A percentile compares a stretch with the other conserved stretches of the same genome.
Evolutionary conservation across 176 grass and related monocot genomes (phyloP).

Genomic region (Typha latifolia): DNA sequence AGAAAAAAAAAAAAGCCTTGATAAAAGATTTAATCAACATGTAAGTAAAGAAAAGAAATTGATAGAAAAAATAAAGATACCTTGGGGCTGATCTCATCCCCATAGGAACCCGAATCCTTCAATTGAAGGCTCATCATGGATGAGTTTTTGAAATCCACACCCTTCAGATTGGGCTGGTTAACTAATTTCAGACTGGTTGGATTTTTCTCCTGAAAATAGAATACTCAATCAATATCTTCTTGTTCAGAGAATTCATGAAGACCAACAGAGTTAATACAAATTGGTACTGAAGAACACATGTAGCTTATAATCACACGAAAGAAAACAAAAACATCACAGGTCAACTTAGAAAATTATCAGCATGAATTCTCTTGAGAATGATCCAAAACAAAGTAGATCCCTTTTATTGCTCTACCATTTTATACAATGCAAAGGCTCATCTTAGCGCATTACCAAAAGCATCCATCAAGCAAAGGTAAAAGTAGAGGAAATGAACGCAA

Average conservation of each 20-base stretch:
- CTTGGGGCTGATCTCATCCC: conserved; percentile 34
- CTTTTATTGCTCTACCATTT: too few species aligned
- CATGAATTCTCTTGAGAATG: too few species aligned
- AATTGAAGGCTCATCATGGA: neutral
- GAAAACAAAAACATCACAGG: too few species aligned
- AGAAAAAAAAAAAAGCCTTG: conserved; percentile 7
- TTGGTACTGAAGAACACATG: too few species aligned
- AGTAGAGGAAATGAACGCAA: neutral
- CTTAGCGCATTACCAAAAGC: neutral
- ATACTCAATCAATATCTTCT: too few species aligned
- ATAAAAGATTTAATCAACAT: conserved; percentile 8
- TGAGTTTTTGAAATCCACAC: conserved; percentile 1
- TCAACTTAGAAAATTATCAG: too few species aligned
- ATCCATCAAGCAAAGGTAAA: neutral
- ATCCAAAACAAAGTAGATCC: too few species aligned
- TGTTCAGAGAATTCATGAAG: too few species aligned
- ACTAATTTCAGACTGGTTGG: neutral
- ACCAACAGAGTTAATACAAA: too few species aligned
- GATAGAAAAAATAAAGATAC: conserved; percentile 17
- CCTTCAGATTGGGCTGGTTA: neutral
- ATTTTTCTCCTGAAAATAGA: neutral
- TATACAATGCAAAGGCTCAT: too few species aligned
- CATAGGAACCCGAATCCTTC: conserved; percentile 15
- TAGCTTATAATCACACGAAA: too few species aligned
- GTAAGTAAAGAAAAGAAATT: neutral